phyloP scores from a whole-genome alignment of 352 stramenopile species.

The Phytophthora aleatoria region DNA sequence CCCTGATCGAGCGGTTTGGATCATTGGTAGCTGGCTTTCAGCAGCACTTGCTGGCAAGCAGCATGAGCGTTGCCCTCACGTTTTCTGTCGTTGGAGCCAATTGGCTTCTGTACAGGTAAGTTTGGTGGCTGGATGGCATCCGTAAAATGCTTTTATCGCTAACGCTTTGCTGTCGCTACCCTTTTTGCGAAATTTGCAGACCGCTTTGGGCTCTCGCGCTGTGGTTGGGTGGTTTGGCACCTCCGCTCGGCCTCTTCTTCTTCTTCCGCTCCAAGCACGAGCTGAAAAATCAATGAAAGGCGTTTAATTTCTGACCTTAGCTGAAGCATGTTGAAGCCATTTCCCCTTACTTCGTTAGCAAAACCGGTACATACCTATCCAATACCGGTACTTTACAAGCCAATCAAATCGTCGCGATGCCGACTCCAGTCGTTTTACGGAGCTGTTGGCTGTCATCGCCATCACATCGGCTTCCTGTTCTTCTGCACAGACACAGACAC shows the following conservation, averaged over 20 bases:
- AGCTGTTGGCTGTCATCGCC: slow-evolving; percentile 24
- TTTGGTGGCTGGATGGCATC: not conserved
- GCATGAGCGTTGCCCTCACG: slow-evolving; percentile 51
- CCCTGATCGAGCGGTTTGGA: slow-evolving; percentile 41
- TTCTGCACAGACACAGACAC: not conserved
- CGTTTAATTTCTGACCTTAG: not conserved
- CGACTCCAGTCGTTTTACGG: slow-evolving; percentile 54
- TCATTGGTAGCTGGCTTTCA: slow-evolving; percentile 40
- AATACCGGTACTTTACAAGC: slow-evolving; percentile 23
- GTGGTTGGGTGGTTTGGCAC: slow-evolving; percentile 34
- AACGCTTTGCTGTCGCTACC: not conserved
- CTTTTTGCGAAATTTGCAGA: slow-evolving; percentile 25
- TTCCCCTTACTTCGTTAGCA: not conserved
- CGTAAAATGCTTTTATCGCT: not conserved
- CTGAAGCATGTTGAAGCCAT: slow-evolving; percentile 4
- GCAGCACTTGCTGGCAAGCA: slow-evolving; percentile 50
- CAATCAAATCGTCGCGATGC: slow-evolving; percentile 31
- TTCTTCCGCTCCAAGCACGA: slow-evolving; percentile 31
- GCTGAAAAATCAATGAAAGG: slow-evolving; percentile 41
- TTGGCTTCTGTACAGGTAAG: slow-evolving; percentile 61
- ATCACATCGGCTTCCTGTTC: slow-evolving; percentile 30
- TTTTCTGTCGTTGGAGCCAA: slow-evolving; percentile 50
- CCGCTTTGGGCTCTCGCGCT: slow-evolving; percentile 55
- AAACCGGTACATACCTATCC: slow-evolving; percentile 1
- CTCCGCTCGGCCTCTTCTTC: slow-evolving; percentile 34